Evolutionary conservation across 2,329 filamentous ascomycete genomes (phyloP), one percentile per base, ranked within the genome.

Genomic region (Parasarocladium wereldwijsianum): DNA sequence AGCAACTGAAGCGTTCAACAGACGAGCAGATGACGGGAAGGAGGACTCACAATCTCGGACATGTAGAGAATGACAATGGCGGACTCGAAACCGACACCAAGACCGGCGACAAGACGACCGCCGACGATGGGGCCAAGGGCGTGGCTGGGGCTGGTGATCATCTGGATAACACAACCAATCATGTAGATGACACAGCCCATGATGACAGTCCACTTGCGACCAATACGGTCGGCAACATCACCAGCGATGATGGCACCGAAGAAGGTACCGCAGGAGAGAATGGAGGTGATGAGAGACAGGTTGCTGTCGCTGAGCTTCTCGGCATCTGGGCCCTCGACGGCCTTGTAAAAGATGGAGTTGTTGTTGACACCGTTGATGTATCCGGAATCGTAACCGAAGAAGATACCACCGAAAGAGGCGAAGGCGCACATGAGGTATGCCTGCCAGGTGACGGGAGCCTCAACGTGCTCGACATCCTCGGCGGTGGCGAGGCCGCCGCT

Each of bases 41-140:
- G n/a, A 22, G 8, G 6, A 55, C 51, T 60, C 54, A 62, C 63
- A 48, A 86, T 82, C 57, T 86, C 82, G 28, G 76, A 83, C 81
- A 90, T 87, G 69, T 90, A 86, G 36, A 85, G 63, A 47, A 85
- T 82, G 52, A 85, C 74, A 44, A 84, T 74, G 44, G 80, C 77
- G 7, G 77, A 83, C 41, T 81, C 77, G 49, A 84, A 84, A 47
- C 80, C 81, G 43, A 85, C 78, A 63, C 81, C 81, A 33, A 84
- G 51, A 50, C 81, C 81, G 27, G 79, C 75, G 43, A 87, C 56
- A 34, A 85, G 57, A 64, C 80, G 79, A 50, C 81, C 81, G 34
- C 70, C 66, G 14, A 82, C 75, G 35, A 85, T 71, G 37, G 72
- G 60, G 34, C 62, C 70, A 9, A 79, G 58, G 21, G 63, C 59